Percentiles rank a stretch among this genome's conserved stretches.
phyloP scores from a whole-genome alignment of 1,284 basidiomycete species.

The Trametes pubescens region DNA sequence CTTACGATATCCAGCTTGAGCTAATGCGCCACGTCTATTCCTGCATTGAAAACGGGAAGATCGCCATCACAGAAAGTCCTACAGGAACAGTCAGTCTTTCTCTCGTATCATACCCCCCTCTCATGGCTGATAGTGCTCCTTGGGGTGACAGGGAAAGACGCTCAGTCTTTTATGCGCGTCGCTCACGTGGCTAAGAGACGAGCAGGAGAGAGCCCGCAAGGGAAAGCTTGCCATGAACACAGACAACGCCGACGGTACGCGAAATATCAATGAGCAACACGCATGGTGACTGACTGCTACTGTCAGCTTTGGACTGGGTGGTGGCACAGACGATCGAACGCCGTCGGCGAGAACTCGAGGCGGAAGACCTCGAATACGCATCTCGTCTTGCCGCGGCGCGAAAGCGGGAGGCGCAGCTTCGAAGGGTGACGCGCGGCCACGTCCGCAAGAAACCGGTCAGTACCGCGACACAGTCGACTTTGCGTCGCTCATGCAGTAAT shows the following conservation, averaged over 20 bases:
- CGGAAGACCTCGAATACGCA: constrained; percentile 69
- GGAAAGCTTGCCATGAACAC: constrained; percentile 59
- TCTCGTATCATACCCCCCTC: constrained; percentile 18
- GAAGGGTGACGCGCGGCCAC: constrained; percentile 43
- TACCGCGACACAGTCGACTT: neutral
- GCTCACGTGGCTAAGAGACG: constrained; percentile 82
- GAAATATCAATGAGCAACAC: neutral
- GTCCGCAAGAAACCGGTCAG: constrained; percentile 69
- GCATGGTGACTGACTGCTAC: neutral
- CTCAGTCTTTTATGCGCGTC: constrained; percentile 84
- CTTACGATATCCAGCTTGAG: constrained; percentile 89
- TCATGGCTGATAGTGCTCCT: neutral
- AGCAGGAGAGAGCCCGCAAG: constrained; percentile 70
- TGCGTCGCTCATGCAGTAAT: neutral
- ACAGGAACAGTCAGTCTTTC: constrained; percentile 76
- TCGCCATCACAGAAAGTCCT: constrained; percentile 88
- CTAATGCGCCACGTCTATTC: constrained; percentile 91
- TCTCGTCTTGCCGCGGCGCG: constrained; percentile 67
- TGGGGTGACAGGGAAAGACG: constrained; percentile 73
- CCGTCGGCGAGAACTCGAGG: constrained; percentile 68
- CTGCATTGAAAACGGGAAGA: constrained; percentile 77
- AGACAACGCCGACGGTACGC: constrained; percentile 46
- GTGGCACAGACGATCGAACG: constrained; percentile 78
- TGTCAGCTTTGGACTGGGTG: constrained; percentile 80
- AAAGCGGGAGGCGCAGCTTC: constrained; percentile 57